A percentile compares a stretch with the other conserved stretches of the same genome.
phyloP scores from a whole-genome alignment of 2,329 filamentous ascomycete genomes.

The Macrophomina pseudophaseolina region DNA sequence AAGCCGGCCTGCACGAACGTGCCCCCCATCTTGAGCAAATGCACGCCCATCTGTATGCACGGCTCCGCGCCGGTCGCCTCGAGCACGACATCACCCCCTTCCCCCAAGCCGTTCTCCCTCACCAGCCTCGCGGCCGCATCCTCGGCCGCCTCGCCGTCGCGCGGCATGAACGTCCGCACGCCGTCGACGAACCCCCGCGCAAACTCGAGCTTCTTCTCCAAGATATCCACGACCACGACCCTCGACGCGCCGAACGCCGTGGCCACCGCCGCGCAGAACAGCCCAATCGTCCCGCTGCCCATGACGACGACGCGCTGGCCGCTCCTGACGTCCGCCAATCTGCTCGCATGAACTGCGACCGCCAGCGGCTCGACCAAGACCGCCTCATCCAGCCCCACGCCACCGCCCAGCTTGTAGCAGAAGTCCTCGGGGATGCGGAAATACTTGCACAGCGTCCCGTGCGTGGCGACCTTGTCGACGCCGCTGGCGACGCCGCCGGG shows the following conservation, averaged over 20 bases:
- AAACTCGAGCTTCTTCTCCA: constrained; percentile 75
- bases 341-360: constrained; percentile 14
- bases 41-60: constrained; percentile 32
- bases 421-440: constrained; percentile 29
- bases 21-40: constrained; percentile 31
- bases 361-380: constrained; percentile 29
- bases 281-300: constrained; percentile 64
- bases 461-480: not conserved
- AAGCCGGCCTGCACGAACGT: constrained; percentile 35
- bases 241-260: constrained; percentile 77
- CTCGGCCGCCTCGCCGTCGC: not conserved
- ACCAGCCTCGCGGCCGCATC: constrained; percentile 24
- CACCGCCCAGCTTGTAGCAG: constrained; percentile 24
- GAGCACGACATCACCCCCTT: constrained; percentile 33
- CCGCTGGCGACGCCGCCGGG: constrained; percentile 49
- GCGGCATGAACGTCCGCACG: constrained; percentile 28
- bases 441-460: constrained; percentile 27
- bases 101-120: constrained; percentile 25
- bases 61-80: constrained; percentile 35
- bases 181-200: constrained; percentile 67
- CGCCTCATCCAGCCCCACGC: constrained; percentile 26
- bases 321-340: constrained; percentile 27
- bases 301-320: constrained; percentile 47
- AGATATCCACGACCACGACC: constrained; percentile 80
- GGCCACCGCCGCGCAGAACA: constrained; percentile 82